Evolutionary conservation across 768 basidiomycete species (phyloP).

Genomic region (Peribolospora baueri): DNA sequence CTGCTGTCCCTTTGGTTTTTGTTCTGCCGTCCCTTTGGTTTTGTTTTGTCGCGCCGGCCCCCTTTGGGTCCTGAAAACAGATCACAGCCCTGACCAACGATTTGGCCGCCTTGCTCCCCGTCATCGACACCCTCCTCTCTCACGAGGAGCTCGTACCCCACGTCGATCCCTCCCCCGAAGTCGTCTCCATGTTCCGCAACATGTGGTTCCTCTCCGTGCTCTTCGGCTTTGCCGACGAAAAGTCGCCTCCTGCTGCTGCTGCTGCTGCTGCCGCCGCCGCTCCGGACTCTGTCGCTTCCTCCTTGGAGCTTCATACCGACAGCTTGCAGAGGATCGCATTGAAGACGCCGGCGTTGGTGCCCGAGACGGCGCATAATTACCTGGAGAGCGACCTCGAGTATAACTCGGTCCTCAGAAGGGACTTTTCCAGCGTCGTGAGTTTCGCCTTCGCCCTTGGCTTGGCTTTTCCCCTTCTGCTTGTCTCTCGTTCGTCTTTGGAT

Average conservation of each 20-base stretch:
- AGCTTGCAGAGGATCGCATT: constrained; percentile 56
- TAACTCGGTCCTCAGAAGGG: constrained; percentile 66
- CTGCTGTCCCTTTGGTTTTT: neutral
- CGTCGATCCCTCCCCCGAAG: constrained; percentile 27
- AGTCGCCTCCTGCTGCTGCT: constrained; percentile 22
- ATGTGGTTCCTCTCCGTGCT: constrained; percentile 83
- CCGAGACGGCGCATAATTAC: constrained; percentile 58
- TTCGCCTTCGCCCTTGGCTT: neutral
- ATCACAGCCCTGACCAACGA: constrained; percentile 31
- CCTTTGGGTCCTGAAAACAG: neutral
- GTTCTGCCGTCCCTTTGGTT: neutral
- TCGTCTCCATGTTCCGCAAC: constrained; percentile 61
- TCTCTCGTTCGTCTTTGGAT: too few relatives aligned
- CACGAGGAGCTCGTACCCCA: constrained; percentile 45
- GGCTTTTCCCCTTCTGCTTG: neutral
- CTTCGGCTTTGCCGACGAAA: constrained; percentile 40
- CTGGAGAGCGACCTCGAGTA: constrained; percentile 75
- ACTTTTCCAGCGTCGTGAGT: constrained; percentile 26
- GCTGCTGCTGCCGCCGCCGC: constrained; percentile 19
- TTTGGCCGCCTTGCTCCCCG: constrained; percentile 62
- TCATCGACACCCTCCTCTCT: constrained; percentile 63
- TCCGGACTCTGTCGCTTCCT: constrained; percentile 25
- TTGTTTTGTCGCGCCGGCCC: neutral
- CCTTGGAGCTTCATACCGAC: constrained; percentile 20
- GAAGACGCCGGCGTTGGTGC: constrained; percentile 63